phyloP scores from a whole-genome alignment of 225 moss, liverwort and hornwort species.

The Bryoerythrophyllum caledonicum region DNA sequence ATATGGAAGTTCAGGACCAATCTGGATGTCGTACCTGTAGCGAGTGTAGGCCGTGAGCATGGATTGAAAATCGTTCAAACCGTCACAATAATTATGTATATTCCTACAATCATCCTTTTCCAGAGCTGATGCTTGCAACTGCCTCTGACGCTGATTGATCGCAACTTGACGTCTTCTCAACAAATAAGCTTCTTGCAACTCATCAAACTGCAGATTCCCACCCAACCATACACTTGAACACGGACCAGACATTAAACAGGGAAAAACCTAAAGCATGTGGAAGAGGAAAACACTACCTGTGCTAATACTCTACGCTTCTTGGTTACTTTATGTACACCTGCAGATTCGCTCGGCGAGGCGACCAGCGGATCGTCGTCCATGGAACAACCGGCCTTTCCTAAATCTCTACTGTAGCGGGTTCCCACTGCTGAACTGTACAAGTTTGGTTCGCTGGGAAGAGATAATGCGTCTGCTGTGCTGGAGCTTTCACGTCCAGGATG shows the following conservation, averaged over 20 bases:
- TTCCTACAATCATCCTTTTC: constrained; percentile 42
- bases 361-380: constrained; percentile 36
- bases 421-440: constrained; percentile 37
- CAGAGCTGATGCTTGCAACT: constrained; percentile 43
- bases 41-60: constrained; percentile 89
- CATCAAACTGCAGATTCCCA: constrained; percentile 73
- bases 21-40: constrained; percentile 95
- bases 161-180: constrained; percentile 74
- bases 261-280: constrained; percentile 9
- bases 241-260: background rate
- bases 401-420: constrained; percentile 29
- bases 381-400: constrained; percentile 38
- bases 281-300: constrained; percentile 58
- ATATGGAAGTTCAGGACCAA: constrained; percentile 12
- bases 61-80: constrained; percentile 88
- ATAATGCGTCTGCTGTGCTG: constrained; percentile 46
- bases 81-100: constrained; percentile 53
- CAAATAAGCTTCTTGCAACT: constrained; percentile 94
- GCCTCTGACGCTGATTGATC: constrained; percentile 44
- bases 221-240: no score
- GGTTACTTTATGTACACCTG: constrained; percentile 54
- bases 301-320: constrained; percentile 81
- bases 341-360: constrained; percentile 33
- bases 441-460: constrained; percentile 28
- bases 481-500: constrained; percentile 42